A percentile compares a stretch with the other conserved stretches of the same genome.
These are phyloP conservation scores for Hyaloscypha variabilis DNA, from an alignment of 495 filamentous ascomycete genomes.

Conservation along the genomic window DNA sequence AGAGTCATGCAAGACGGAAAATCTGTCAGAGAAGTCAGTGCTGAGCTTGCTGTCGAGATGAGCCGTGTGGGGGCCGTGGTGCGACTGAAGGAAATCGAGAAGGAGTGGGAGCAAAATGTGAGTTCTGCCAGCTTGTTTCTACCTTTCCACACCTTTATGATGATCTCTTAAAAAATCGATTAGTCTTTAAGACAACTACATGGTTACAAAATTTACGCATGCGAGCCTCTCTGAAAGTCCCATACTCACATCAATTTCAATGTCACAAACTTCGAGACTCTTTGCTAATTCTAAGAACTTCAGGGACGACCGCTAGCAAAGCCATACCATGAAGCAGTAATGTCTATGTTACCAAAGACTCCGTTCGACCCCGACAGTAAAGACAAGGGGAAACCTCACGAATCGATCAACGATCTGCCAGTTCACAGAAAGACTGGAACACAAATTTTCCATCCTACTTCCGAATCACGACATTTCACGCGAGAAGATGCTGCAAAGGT, in stretches of 20 bases:
- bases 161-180: constrained; percentile 77
- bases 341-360: constrained; percentile 73
- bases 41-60: constrained; percentile 77
- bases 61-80: constrained; percentile 87
- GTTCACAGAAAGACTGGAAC: constrained; percentile 76
- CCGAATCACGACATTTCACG: constrained; percentile 89
- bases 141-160: constrained; percentile 38
- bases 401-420: constrained; percentile 89
- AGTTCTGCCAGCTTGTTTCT: constrained; percentile 35
- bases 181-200: constrained; percentile 97
- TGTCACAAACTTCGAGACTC: constrained; percentile 10
- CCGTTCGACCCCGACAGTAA: constrained; percentile 29
- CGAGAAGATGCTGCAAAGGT: constrained; percentile 86
- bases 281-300: constrained; percentile 22
- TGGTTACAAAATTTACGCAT: constrained; percentile 70
- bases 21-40: constrained; percentile 78
- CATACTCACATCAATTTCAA: constrained; percentile 12
- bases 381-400: constrained; percentile 48
- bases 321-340: constrained; percentile 74
- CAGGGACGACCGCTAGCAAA: constrained; percentile 78
- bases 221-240: constrained; percentile 48
- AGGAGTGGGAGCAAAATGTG: constrained; percentile 73
- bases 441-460: constrained; percentile 88
- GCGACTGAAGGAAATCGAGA: constrained; percentile 84
- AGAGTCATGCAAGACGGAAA: constrained; percentile 64